Conservation (phyloP, 148 eudicot species). For the Rhododendron williamsianum region DNA sequence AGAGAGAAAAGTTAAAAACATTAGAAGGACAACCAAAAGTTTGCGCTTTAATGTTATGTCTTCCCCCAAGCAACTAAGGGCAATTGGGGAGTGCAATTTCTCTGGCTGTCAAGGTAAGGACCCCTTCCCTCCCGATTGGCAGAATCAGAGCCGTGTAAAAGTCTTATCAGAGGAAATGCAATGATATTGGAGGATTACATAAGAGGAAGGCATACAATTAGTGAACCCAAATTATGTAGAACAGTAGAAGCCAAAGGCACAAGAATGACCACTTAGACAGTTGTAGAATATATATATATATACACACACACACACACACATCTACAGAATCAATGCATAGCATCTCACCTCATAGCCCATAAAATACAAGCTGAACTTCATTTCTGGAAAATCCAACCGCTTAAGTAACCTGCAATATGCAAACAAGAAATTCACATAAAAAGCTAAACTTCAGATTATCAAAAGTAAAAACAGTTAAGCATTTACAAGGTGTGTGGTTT, state of each 20-base stretch:
- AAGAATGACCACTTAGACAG: neutral
- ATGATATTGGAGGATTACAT: neutral
- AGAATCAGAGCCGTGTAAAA: neutral
- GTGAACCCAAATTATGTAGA: neutral
- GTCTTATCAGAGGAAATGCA: neutral
- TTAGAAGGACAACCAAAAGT: neutral
- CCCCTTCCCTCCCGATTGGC: neutral
- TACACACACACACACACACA: no score
- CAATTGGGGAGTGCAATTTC: neutral
- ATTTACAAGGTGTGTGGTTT: neutral
- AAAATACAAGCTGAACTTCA: conserved; percentile 83
- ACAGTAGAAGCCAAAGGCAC: neutral
- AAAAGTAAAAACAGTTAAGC: neutral
- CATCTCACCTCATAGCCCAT: conserved; percentile 76
- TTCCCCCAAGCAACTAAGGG: neutral
- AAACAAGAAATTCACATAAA: conserved; percentile 8
- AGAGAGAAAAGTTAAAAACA: neutral
- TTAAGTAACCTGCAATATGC: conserved; percentile 63
- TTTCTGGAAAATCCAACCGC: conserved; percentile 81
- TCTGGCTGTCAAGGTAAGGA: neutral
- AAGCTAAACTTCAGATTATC: neutral
- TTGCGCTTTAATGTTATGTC: neutral
- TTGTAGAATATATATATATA: neutral
- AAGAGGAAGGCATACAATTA: neutral
- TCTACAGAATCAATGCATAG: neutral